A percentile compares a stretch with the other conserved stretches of the same genome.
Conservation (phyloP, 2,329 filamentous ascomycete genomes). For the Alternaria tenuissima region DNA sequence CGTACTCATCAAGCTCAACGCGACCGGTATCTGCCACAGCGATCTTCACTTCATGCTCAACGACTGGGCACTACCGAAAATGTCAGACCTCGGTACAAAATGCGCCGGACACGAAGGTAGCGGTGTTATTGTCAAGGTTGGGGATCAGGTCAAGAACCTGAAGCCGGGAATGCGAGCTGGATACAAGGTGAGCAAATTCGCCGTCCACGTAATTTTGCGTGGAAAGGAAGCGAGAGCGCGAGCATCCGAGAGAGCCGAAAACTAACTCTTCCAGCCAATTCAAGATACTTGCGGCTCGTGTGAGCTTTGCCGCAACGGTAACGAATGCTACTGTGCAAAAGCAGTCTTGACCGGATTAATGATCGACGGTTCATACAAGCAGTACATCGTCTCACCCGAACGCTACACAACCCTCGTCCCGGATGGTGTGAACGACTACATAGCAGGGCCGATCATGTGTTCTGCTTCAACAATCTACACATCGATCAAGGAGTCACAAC, state of each 20-base stretch:
- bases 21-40: slow-evolving; percentile 65
- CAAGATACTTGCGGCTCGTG: slow-evolving; percentile 48
- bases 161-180: slow-evolving; percentile 50
- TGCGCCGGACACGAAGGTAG: slow-evolving; percentile 66
- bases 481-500: slow-evolving; percentile 60
- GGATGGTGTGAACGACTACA: slow-evolving; percentile 62
- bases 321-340: slow-evolving; percentile 62
- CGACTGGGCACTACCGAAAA: slow-evolving; percentile 57
- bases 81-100: slow-evolving; percentile 52
- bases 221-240: not conserved
- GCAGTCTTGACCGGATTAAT: slow-evolving; percentile 58
- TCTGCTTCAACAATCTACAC: slow-evolving; percentile 66
- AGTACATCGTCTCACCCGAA: slow-evolving; percentile 66
- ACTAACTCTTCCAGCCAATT: slow-evolving; percentile 30
- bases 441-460: slow-evolving; percentile 70
- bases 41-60: slow-evolving; percentile 67
- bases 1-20: slow-evolving; percentile 65
- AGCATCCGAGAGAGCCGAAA: not conserved
- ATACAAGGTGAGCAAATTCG: slow-evolving; percentile 39
- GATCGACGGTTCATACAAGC: slow-evolving; percentile 62
- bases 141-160: slow-evolving; percentile 61
- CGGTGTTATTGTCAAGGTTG: slow-evolving; percentile 65
- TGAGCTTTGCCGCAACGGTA: slow-evolving; percentile 60
- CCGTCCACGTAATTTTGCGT: not conserved
- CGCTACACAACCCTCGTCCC: slow-evolving; percentile 64